Conservation (phyloP, 805 yeast genomes). For the Nakazawaea wyomingensis region DNA sequence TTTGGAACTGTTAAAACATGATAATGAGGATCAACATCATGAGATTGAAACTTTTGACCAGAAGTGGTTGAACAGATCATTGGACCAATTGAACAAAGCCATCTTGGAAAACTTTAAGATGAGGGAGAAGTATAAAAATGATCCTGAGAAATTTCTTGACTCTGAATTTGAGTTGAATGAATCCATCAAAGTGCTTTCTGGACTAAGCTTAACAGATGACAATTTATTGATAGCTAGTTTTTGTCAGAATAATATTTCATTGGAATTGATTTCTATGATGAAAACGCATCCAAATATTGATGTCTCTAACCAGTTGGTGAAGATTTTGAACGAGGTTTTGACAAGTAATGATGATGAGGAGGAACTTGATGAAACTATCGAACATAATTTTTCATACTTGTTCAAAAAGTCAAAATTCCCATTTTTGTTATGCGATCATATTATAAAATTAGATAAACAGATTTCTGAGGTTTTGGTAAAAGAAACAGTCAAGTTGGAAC, state of each 20-base stretch:
- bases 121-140: slow-evolving; percentile 4
- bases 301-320: slow-evolving; percentile 4
- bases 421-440: slow-evolving; percentile 3
- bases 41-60: slow-evolving; percentile 7
- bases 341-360: slow-evolving; percentile 4
- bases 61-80: slow-evolving; percentile 2
- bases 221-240: not conserved
- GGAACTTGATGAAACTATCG: not conserved
- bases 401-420: slow-evolving; percentile 6
- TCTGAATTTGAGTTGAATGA: slow-evolving; percentile 14
- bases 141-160: slow-evolving; percentile 9
- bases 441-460: slow-evolving; percentile 1
- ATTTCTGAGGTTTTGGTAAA: not conserved
- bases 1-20: slow-evolving; percentile 7
- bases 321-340: slow-evolving; percentile 6
- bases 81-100: slow-evolving; percentile 1
- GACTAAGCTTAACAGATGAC: slow-evolving; percentile 7
- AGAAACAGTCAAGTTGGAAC: not conserved
- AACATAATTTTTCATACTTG: not conserved
- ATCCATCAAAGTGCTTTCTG: slow-evolving; percentile 10
- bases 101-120: slow-evolving; percentile 7
- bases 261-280: slow-evolving; percentile 7
- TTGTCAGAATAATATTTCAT: not conserved
- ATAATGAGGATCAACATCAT: slow-evolving; percentile 6
- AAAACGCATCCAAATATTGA: slow-evolving; percentile 13